A percentile compares a stretch with the other conserved stretches of the same genome.
phyloP scores from a whole-genome alignment of 371 early-diverging fungal genomes.

The Mucor saturninus region DNA sequence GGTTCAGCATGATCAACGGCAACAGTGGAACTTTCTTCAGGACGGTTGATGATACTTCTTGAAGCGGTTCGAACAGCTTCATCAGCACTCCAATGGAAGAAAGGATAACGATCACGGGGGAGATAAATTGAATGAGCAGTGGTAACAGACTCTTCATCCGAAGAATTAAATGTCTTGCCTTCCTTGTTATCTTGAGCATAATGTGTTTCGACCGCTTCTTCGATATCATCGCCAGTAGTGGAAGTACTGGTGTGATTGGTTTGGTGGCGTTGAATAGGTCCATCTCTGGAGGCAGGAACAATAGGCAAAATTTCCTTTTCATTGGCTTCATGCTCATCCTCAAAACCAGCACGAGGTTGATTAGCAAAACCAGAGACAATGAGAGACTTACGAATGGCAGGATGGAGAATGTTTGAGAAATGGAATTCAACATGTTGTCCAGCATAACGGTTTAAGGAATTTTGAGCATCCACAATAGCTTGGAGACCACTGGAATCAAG shows the following conservation, averaged over 20 bases:
- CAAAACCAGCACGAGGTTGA: constrained; percentile 22
- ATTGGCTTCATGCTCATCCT: constrained; percentile 9
- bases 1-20: not conserved
- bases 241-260: not conserved
- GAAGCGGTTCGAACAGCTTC: constrained; percentile 50
- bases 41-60: not conserved
- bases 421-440: constrained; percentile 59
- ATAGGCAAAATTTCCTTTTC: constrained; percentile 45
- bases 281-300: constrained; percentile 45
- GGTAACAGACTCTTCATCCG: constrained; percentile 20
- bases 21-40: not conserved
- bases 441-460: constrained; percentile 54
- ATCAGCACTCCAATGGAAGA: constrained; percentile 56
- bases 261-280: constrained; percentile 15
- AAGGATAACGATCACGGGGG: constrained; percentile 50
- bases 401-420: constrained; percentile 48
- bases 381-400: constrained; percentile 42
- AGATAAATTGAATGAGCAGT: constrained; percentile 36
- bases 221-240: not conserved
- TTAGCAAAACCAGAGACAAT: constrained; percentile 51
- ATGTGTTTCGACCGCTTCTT: constrained; percentile 4
- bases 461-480: constrained; percentile 61
- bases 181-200: constrained; percentile 4
- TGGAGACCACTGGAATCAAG: constrained; percentile 71
- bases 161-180: not conserved